phyloP scores from a whole-genome alignment of 2,329 filamentous ascomycete species.

The Aspergillus unguis region DNA sequence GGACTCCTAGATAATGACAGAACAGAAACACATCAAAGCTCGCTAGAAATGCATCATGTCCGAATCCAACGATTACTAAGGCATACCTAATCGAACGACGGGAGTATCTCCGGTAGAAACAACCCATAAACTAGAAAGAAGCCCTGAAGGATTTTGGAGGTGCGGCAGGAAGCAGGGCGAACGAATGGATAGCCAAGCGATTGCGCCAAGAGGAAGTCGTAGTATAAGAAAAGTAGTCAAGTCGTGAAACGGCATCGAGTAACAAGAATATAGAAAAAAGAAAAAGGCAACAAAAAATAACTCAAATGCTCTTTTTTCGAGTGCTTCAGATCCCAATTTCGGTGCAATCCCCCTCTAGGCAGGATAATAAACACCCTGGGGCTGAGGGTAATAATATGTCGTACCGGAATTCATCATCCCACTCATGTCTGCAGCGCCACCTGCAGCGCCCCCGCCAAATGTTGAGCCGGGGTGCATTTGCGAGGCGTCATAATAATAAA shows the following conservation, averaged over 20 bases:
- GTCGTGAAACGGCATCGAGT: neutral
- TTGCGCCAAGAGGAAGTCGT: constrained; percentile 1
- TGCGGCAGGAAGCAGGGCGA: constrained; percentile 2
- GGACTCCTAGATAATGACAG: constrained; percentile 7
- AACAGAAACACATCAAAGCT: constrained; percentile 10
- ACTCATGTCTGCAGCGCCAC: constrained; percentile 65
- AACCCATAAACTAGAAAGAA: constrained; percentile 11
- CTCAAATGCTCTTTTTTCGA: constrained; percentile 2
- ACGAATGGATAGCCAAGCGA: constrained; percentile 10
- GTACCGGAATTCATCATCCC: constrained; percentile 70
- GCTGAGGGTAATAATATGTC: constrained; percentile 54
- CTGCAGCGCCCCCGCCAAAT: constrained; percentile 46
- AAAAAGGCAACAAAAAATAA: constrained; percentile 12
- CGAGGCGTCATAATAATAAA: constrained; percentile 87
- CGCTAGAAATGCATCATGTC: constrained; percentile 27
- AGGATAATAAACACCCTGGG: constrained; percentile 63
- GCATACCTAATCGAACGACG: constrained; percentile 9
- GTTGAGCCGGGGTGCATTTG: constrained; percentile 58
- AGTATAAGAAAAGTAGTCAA: constrained; percentile 11
- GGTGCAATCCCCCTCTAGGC: constrained; percentile 14
- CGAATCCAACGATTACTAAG: constrained; percentile 23
- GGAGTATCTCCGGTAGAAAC: constrained; percentile 7
- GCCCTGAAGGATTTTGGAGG: constrained; percentile 6
- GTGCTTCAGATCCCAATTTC: no score
- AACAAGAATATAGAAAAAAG: constrained; percentile 10